Evolutionary conservation across 129 eudicot species (phyloP), one percentile per base, ranked within the genome.

Genomic region (Tagetes erecta): DNA sequence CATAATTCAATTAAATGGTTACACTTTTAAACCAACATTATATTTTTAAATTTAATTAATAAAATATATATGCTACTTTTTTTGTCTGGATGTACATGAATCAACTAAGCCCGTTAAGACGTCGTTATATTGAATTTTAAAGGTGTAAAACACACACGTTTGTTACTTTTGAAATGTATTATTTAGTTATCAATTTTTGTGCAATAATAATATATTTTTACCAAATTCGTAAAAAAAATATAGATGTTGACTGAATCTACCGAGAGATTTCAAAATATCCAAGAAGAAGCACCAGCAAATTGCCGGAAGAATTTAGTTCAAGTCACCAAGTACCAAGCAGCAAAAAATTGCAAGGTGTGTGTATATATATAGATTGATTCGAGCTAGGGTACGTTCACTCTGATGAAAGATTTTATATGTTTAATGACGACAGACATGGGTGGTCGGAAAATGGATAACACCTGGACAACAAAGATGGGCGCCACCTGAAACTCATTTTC

Each of bases 391-490:
- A 20, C 27, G 27, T 20, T 20, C 27, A 20, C 27, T 20, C 27
- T 20, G 27, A 36, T 34, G 42, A 62, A 36, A 36, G 8, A 6
- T 62, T 5, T 62, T 11, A 62, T 4, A 4, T 36, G 63, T 5
- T 67, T 74, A 3, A 63, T 58, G 13, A 52, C 70, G 11, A 65
- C 50, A 90, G 98, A 73, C 96, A 35, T 94, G 98, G 98, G 90
- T 94, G 71, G 96, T 94, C 8, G 98, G 98, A 0, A 94, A 94
- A 75, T 94, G 98, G 98, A 90, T 88, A 65, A 90, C 97, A 1
- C 91, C 97, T 7, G 58, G 88, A 73, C 89, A 94, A 68, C 98
- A 94, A 77, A 90, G 85, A 30, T 94, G 92, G 85, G 98, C 98
- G 31, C 98, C 98, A 7, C 37, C 91, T 1, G 97, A 96, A 64